A percentile compares a stretch with the other conserved stretches of the same genome.
Evolutionary conservation across 2,329 filamentous ascomycete genomes (phyloP).

Genomic region (Rhexocercosporidium sp.): DNA sequence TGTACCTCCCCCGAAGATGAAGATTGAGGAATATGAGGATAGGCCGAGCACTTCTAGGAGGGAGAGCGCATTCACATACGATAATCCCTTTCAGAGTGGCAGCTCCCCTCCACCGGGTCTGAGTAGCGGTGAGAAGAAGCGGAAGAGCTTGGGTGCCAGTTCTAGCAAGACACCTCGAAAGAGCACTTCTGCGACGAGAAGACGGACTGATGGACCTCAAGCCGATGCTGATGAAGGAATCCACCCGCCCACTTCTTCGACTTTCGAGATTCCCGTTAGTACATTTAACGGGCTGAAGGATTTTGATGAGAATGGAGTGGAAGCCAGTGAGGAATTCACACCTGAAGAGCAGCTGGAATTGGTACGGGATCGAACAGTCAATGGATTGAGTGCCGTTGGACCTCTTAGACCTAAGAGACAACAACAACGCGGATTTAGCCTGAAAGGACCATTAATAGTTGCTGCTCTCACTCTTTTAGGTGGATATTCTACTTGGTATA

Average conservation of each 20-base stretch:
- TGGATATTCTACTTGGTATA: conserved; percentile 81
- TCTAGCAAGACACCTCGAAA: conserved; percentile 47
- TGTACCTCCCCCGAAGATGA: conserved; percentile 47
- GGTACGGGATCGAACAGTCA: conserved; percentile 67
- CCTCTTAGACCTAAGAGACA: conserved; percentile 48
- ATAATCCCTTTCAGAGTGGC: conserved; percentile 93
- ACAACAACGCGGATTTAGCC: conserved; percentile 52
- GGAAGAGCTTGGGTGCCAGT: conserved; percentile 41
- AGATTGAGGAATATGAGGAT: conserved; percentile 59
- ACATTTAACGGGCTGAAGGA: conserved; percentile 48
- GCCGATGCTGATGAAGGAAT: conserved; percentile 60
- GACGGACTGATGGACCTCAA: conserved; percentile 53
- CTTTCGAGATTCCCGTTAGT: conserved; percentile 61
- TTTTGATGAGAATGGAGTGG: conserved; percentile 53
- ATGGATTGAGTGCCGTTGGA: conserved; percentile 54
- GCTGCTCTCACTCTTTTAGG: conserved; percentile 72
- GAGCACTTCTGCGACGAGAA: conserved; percentile 48
- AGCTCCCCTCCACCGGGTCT: conserved; percentile 66
- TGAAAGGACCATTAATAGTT: conserved; percentile 71
- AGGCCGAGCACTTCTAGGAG: conserved; percentile 38
- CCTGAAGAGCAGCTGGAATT: conserved; percentile 87
- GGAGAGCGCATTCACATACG: conserved; percentile 77
- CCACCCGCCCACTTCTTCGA: conserved; percentile 59
- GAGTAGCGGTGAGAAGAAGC: conserved; percentile 55
- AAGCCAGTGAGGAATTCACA: conserved; percentile 90